These are phyloP conservation scores for Kwoniella sp. DNA, from an alignment of 768 basidiomycete species.

Conservation along the genomic window DNA sequence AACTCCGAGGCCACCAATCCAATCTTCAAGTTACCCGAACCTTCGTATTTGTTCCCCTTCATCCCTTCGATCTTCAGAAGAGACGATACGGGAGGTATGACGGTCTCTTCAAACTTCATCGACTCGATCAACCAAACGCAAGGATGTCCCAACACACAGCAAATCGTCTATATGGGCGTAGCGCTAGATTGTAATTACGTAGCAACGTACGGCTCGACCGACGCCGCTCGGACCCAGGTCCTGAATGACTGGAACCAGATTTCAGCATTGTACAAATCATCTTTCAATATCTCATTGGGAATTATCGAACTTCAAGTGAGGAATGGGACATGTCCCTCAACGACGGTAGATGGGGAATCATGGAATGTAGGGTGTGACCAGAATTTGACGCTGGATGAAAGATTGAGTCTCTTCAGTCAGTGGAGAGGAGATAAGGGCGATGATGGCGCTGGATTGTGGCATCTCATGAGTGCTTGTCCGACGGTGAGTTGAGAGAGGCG, in stretches of 20 bases:
- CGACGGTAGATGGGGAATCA: constrained; percentile 61
- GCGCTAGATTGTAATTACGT: constrained; percentile 85
- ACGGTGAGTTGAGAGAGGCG: constrained; percentile 24
- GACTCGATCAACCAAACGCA: constrained; percentile 67
- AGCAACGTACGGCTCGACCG: constrained; percentile 64
- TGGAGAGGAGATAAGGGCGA: constrained; percentile 75
- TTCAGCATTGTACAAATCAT: constrained; percentile 59
- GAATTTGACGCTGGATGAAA: constrained; percentile 64
- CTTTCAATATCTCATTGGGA: constrained; percentile 82
- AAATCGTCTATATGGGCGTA: constrained; percentile 79
- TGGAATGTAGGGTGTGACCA: constrained; percentile 75
- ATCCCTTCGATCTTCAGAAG: constrained; percentile 18
- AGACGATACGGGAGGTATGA: constrained; percentile 46
- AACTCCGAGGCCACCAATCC: constrained; percentile 64
- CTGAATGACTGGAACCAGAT: constrained; percentile 72
- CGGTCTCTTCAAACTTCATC: constrained; percentile 63
- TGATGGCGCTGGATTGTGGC: constrained; percentile 83
- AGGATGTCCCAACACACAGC: constrained; percentile 74
- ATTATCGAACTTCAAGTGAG: constrained; percentile 78
- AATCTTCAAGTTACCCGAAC: constrained; percentile 28
- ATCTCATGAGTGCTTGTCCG: constrained; percentile 68
- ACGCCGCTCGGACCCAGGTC: constrained; percentile 72
- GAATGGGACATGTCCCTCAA: constrained; percentile 66
- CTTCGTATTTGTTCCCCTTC: constrained; percentile 6
- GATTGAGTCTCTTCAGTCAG: constrained; percentile 74